A percentile compares a stretch with the other conserved stretches of the same genome.
Conservation (phyloP, 208 protist species). For the Trichomonas tenax region DNA sequence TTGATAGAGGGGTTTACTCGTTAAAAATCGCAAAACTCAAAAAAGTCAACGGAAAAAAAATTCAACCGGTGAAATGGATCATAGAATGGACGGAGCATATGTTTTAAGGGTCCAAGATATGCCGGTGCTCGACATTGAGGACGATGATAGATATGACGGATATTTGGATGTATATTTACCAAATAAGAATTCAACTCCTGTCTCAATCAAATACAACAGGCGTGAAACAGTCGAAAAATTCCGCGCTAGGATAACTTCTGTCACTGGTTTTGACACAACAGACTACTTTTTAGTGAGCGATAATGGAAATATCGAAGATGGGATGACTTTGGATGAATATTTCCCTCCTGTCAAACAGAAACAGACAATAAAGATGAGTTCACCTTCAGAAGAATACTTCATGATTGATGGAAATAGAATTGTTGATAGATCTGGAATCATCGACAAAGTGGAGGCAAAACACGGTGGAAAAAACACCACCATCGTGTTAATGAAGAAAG, state of each 20-base stretch:
- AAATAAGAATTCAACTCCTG: neutral
- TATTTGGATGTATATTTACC: neutral
- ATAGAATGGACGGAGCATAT: neutral
- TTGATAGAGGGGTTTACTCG: too few relatives aligned
- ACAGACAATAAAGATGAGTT: neutral
- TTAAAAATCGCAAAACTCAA: too few relatives aligned
- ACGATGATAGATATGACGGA: neutral
- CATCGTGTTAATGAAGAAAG: neutral
- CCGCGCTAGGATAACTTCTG: neutral
- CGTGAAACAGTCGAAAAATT: neutral
- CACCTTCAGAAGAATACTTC: neutral
- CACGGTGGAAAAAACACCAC: neutral
- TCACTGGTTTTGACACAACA: neutral
- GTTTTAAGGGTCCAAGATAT: neutral
- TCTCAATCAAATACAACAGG: neutral
- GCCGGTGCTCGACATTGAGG: neutral
- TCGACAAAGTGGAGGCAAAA: neutral
- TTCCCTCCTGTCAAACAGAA: neutral
- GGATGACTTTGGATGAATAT: neutral
- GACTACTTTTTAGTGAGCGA: neutral
- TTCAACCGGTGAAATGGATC: neutral
- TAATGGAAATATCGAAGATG: neutral
- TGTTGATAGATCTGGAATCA: neutral
- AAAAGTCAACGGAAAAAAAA: too few relatives aligned
- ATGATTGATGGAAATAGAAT: neutral